Conservation (phyloP, 139 green algal species). For the Microglena sp. region DNA sequence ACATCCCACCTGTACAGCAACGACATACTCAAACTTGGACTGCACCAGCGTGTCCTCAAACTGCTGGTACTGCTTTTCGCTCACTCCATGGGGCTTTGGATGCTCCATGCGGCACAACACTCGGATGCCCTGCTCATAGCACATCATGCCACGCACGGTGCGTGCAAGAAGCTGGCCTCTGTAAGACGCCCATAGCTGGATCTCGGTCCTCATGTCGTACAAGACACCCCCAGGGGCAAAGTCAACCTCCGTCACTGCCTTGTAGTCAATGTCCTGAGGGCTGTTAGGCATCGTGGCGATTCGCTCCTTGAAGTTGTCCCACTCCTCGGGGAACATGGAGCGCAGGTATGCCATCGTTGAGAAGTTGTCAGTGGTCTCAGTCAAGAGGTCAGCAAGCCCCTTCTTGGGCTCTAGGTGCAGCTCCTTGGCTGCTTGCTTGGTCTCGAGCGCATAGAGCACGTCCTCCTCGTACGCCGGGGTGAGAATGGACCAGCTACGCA, state of each 20-base stretch:
- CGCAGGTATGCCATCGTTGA: slow-evolving; percentile 37
- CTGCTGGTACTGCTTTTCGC: slow-evolving; percentile 20
- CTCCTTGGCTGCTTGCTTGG: slow-evolving; percentile 12
- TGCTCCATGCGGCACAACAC: slow-evolving; percentile 28
- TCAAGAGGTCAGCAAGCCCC: slow-evolving; percentile 39
- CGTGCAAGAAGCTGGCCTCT: slow-evolving; percentile 57
- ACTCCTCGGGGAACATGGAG: slow-evolving; percentile 26
- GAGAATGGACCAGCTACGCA: slow-evolving; percentile 58
- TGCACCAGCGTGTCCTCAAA: slow-evolving; percentile 1
- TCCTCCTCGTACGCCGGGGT: slow-evolving; percentile 60
- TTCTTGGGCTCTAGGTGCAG: slow-evolving; percentile 23
- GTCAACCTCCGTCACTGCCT: slow-evolving; percentile 28
- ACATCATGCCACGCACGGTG: slow-evolving; percentile 62
- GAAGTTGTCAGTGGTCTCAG: slow-evolving; percentile 33
- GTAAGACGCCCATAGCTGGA: slow-evolving; percentile 69
- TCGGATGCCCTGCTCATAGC: slow-evolving; percentile 51
- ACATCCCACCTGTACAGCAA: slow-evolving; percentile 5
- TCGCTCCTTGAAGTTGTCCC: slow-evolving; percentile 41
- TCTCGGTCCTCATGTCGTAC: slow-evolving; percentile 25
- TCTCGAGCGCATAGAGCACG: slow-evolving; percentile 36
- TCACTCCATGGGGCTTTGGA: slow-evolving; percentile 25
- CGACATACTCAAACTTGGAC: slow-evolving; percentile 1
- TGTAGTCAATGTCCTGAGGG: slow-evolving; percentile 22
- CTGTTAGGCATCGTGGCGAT: too few relatives aligned
- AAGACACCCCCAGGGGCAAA: slow-evolving; percentile 28